Base-by-base conservation (phyloP, 768 basidiomycete genomes). In the Kwoniella sp. region DNA sequence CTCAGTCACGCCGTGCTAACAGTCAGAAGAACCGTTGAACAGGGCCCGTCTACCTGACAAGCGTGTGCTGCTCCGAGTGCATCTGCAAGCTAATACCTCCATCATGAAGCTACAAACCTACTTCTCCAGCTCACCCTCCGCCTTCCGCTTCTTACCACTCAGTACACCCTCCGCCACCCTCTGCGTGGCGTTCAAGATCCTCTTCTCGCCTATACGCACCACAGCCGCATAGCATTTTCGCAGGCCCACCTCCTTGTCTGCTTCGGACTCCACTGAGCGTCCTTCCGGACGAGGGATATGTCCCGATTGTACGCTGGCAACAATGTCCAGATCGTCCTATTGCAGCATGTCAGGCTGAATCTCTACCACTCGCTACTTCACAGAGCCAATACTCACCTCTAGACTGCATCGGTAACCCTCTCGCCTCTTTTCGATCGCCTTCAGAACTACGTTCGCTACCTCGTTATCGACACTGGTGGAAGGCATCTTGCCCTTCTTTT, bases 401-500 rank as follows among this genome's bases (percentile, higher is more conserved):
- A 44, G 19, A 33, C 31, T 27, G 10, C 39, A 27, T 15, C 22
- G 19, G 22, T 57, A 52, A 14, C 26, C 33, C 12, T 39, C 25
- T 47, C 32, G n/a, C 15, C 53, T 27, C 23, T 15, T 27, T 12
- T 38, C 12, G 14, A 59, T 36, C 22, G 38, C 42, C 20, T 28
- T 11, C 3, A n/a, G 19, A 9, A 59, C 28, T 6, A 56, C 37
- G 1, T 2, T 9, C 14, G 29, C 45, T 11, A 55, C 57, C 20
- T 34, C 12, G 3, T 27, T 19, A 27, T 57, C 61, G 14, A 59
- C 40, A 19, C 17, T 22, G 2, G 41, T 22, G 4, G 45, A 45
- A 4, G 61, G 61, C 9, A 53, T n/a, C 45, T 60, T 58, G 32
- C 51, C 50, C 26, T 56, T 60, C 29, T 49, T 42, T 17, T 49